These are phyloP conservation scores for Phylloporus sp. DNA, from an alignment of 768 basidiomycete genomes.

Conservation along the genomic window DNA sequence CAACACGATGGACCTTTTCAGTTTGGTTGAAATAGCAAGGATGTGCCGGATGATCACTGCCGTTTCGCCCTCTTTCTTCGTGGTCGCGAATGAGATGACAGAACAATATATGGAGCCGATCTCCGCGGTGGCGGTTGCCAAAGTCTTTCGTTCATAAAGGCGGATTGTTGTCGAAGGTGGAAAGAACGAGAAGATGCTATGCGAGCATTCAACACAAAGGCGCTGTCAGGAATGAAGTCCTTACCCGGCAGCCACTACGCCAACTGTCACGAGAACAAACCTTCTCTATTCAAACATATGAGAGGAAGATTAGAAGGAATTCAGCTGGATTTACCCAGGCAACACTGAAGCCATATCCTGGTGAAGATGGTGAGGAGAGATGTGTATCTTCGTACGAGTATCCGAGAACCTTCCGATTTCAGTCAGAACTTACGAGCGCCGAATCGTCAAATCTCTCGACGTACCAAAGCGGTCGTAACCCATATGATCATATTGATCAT, in stretches of 20 bases:
- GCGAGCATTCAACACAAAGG: conserved; percentile 2
- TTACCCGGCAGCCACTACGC: conserved; percentile 76
- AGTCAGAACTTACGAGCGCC: background rate
- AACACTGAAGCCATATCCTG: conserved; percentile 59
- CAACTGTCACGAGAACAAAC: conserved; percentile 63
- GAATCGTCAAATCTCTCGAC: conserved; percentile 9
- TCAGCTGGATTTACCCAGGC: conserved; percentile 53
- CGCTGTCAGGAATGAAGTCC: conserved; percentile 9
- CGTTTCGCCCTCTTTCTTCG: conserved; percentile 45
- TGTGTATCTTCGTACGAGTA: conserved; percentile 67
- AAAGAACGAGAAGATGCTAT: conserved; percentile 62
- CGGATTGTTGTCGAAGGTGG: conserved; percentile 77
- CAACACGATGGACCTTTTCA: conserved; percentile 55
- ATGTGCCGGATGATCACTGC: conserved; percentile 56
- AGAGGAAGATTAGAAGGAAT: background rate
- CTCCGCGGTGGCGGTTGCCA: conserved; percentile 64
- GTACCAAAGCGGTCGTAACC: conserved; percentile 56
- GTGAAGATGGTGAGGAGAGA: conserved; percentile 42
- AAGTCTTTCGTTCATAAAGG: conserved; percentile 61
- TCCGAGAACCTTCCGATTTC: conserved; percentile 50
- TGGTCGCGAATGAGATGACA: conserved; percentile 66
- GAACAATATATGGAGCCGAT: conserved; percentile 72
- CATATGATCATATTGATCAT: conserved; percentile 70
- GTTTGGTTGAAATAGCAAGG: conserved; percentile 70
- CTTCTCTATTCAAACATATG: conserved; percentile 40